phyloP scores from a whole-genome alignment of 306 rosid genomes.

The Vachellia collinsii region DNA sequence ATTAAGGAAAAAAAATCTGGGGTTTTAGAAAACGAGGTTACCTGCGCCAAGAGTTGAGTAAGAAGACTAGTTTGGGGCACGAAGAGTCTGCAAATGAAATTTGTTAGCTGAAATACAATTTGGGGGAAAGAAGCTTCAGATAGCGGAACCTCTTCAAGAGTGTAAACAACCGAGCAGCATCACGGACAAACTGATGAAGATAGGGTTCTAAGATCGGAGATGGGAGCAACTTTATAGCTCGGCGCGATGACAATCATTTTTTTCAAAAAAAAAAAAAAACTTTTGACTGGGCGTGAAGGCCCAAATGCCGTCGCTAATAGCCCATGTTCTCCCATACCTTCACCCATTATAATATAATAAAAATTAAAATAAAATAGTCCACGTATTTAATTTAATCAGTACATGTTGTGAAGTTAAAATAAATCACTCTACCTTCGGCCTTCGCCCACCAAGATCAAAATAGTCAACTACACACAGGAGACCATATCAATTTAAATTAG shows the following conservation, averaged over 20 bases:
- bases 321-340: neutral
- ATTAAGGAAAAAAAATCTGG: conserved; percentile 18
- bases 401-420: too few species aligned
- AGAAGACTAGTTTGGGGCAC: conserved; percentile 38
- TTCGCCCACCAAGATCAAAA: too few species aligned
- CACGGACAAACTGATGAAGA: neutral
- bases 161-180: neutral
- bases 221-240: neutral
- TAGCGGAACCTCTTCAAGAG: conserved; percentile 36
- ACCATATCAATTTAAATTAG: too few species aligned
- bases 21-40: conserved; percentile 35
- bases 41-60: conserved; percentile 40
- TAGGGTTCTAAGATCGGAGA: neutral
- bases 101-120: conserved; percentile 56
- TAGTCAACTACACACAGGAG: too few species aligned
- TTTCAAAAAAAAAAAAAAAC: too few species aligned
- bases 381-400: neutral
- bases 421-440: too few species aligned
- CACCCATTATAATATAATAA: neutral
- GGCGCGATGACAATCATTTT: neutral
- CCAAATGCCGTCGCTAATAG: neutral
- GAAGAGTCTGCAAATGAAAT: conserved; percentile 72
- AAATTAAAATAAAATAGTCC: too few species aligned
- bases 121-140: conserved; percentile 30
- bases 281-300: neutral